A percentile compares a stretch with the other conserved stretches of the same genome.
Evolutionary conservation across 495 filamentous ascomycete genomes (phyloP).

Genomic region (Neurospora sp.): DNA sequence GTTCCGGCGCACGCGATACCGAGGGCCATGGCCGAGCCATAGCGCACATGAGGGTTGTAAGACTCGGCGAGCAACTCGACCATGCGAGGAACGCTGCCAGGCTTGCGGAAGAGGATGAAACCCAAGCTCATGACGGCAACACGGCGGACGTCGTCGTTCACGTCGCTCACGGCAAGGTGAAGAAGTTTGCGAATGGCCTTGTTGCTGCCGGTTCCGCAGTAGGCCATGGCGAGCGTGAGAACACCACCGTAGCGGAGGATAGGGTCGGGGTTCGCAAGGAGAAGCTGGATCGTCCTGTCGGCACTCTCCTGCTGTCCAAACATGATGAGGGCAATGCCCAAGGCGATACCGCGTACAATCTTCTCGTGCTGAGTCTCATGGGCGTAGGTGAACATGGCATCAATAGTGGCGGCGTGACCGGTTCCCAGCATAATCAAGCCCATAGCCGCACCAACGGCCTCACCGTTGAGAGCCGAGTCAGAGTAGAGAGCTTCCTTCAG

Average conservation of each 20-base stretch:
- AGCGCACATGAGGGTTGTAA: conserved; percentile 98
- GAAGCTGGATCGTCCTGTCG: conserved; percentile 85
- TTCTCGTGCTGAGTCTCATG: conserved; percentile 99
- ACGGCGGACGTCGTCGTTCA: conserved; percentile 93
- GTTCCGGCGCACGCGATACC: conserved; percentile 98
- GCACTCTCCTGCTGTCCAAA: conserved; percentile 90
- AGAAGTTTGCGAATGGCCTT: conserved; percentile 97
- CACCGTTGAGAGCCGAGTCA: conserved; percentile 92
- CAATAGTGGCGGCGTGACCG: conserved; percentile 78
- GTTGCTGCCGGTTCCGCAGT: conserved; percentile 95
- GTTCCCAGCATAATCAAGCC: conserved; percentile 96
- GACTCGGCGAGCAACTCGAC: conserved; percentile 97
- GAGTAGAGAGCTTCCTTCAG: conserved; percentile 78
- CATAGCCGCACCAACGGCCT: conserved; percentile 92
- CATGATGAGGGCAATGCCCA: conserved; percentile 99
- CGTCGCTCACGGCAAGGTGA: conserved; percentile 94
- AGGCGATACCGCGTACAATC: conserved; percentile 86
- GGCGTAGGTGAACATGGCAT: conserved; percentile 94
- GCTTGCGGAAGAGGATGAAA: conserved; percentile 97
- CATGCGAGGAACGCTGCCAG: conserved; percentile 94
- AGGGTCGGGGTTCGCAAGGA: conserved; percentile 88
- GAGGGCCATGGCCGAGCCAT: conserved; percentile 95
- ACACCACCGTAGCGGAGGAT: conserved; percentile 94
- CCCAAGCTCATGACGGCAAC: conserved; percentile 97
- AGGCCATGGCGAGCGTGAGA: conserved; percentile 96